A percentile compares a stretch with the other conserved stretches of the same genome.
These are phyloP conservation scores for Fusarium lyarnte DNA, from an alignment of 2,329 filamentous ascomycete genomes.

Conservation along the genomic window DNA sequence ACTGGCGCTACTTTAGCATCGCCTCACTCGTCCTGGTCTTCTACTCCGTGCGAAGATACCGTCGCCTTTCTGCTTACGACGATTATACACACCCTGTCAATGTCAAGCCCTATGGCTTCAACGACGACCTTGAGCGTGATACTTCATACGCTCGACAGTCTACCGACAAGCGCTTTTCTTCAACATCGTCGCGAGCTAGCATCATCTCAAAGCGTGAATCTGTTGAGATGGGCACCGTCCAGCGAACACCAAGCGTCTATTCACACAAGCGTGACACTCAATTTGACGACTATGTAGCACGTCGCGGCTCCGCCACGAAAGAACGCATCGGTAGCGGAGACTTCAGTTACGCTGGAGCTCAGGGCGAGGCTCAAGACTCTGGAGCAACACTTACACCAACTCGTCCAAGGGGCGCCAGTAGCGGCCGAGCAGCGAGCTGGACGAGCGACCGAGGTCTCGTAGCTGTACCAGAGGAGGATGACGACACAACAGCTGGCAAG, in stretches of 20 bases:
- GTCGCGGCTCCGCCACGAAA: slow-evolving; percentile 42
- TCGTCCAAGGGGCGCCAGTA: slow-evolving; percentile 42
- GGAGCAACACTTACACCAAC: slow-evolving; percentile 24
- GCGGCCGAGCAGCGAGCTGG: slow-evolving; percentile 49
- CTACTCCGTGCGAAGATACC: slow-evolving; percentile 60
- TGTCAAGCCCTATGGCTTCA: slow-evolving; percentile 60
- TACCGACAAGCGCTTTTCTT: slow-evolving; percentile 43
- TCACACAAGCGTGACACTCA: slow-evolving; percentile 58
- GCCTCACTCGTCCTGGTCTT: slow-evolving; percentile 55
- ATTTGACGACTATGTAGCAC: slow-evolving; percentile 57
- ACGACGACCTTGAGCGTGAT: slow-evolving; percentile 45
- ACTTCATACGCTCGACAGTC: slow-evolving; percentile 40
- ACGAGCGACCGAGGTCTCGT: slow-evolving; percentile 51
- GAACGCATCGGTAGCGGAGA: slow-evolving; percentile 46
- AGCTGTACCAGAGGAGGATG: slow-evolving; percentile 53
- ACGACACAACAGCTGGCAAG: slow-evolving; percentile 31
- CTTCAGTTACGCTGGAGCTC: slow-evolving; percentile 43
- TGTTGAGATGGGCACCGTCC: slow-evolving; percentile 32
- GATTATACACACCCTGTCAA: slow-evolving; percentile 61
- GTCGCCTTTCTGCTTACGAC: slow-evolving; percentile 59
- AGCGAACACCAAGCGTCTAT: slow-evolving; percentile 48
- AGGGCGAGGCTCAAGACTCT: slow-evolving; percentile 19
- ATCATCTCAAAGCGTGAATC: slow-evolving; percentile 39
- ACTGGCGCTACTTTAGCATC: slow-evolving; percentile 31
- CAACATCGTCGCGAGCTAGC: slow-evolving; percentile 45